Evolutionary conservation across 2,329 filamentous ascomycete genomes (phyloP).

Genomic region (Parastagonospora nodorum): DNA sequence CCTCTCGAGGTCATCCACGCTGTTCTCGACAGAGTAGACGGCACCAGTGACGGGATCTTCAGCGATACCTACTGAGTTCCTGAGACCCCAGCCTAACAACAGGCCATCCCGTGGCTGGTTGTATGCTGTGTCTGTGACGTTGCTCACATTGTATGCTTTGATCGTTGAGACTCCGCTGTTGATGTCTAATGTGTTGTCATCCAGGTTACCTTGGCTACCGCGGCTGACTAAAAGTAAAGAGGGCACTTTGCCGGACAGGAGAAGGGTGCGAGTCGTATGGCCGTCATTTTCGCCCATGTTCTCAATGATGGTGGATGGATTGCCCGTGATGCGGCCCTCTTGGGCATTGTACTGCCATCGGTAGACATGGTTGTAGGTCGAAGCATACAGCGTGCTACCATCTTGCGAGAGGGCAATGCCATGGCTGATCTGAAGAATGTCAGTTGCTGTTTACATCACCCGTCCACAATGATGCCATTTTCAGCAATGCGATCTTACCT

Average conservation of each 20-base stretch:
- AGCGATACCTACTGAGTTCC: slow-evolving; percentile 74
- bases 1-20: slow-evolving; percentile 66
- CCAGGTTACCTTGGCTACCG: slow-evolving; percentile 68
- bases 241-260: slow-evolving; percentile 61
- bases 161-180: slow-evolving; percentile 68
- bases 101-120: slow-evolving; percentile 58
- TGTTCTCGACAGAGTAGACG: slow-evolving; percentile 70
- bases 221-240: slow-evolving; percentile 68
- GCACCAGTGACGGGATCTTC: slow-evolving; percentile 61
- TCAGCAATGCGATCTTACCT: slow-evolving; percentile 25
- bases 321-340: slow-evolving; percentile 53
- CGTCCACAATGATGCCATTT: too few species aligned
- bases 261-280: slow-evolving; percentile 70
- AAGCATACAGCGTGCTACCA: slow-evolving; percentile 59
- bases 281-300: slow-evolving; percentile 64
- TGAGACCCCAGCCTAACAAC: slow-evolving; percentile 68
- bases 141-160: slow-evolving; percentile 63
- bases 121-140: slow-evolving; percentile 47
- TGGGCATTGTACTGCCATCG: slow-evolving; percentile 68
- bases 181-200: slow-evolving; percentile 57
- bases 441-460: not conserved
- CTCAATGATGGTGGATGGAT: slow-evolving; percentile 59
- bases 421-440: slow-evolving; percentile 53
- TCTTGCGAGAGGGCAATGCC: slow-evolving; percentile 57
- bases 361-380: slow-evolving; percentile 63